Conservation (phyloP, 176 grass and related monocot species). For the Aegilops sharonensis region DNA sequence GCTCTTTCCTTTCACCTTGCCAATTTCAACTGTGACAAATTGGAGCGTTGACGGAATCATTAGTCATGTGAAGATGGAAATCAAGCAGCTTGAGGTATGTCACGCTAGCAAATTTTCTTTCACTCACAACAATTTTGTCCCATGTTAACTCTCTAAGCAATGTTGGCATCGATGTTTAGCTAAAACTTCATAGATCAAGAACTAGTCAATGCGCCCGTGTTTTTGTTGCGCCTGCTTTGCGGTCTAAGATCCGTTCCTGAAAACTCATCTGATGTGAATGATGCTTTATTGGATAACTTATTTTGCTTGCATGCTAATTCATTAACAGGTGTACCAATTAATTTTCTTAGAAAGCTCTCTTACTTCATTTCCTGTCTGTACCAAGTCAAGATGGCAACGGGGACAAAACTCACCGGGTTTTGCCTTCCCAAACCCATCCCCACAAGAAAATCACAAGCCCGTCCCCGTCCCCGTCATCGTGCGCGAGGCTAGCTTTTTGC, state of each 20-base stretch:
- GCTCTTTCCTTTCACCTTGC: slow-evolving; percentile 28
- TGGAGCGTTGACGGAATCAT: neutral
- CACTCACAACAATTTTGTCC: neutral
- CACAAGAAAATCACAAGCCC: too few relatives aligned
- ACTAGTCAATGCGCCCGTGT: neutral
- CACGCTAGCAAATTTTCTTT: neutral
- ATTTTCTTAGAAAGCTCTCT: neutral
- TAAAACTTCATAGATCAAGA: neutral
- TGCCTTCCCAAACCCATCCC: too few relatives aligned
- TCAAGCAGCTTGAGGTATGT: slow-evolving; percentile 26
- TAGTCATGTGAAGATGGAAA: neutral
- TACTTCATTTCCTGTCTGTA: neutral
- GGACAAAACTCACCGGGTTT: too few relatives aligned
- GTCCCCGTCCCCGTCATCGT: too few relatives aligned
- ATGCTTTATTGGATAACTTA: neutral
- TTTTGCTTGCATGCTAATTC: neutral
- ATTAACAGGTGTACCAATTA: neutral
- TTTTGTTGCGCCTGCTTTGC: neutral
- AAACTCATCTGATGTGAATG: neutral
- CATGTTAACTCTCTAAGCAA: neutral
- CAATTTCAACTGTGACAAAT: neutral
- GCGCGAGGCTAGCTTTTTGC: too few relatives aligned
- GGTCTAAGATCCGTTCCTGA: neutral
- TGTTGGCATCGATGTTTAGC: neutral
- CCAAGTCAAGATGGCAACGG: too few relatives aligned